Evolutionary conservation across 2,329 filamentous ascomycete species (phyloP), one percentile per base, ranked within the genome.

Genomic region (Chaetothyriales sp.): DNA sequence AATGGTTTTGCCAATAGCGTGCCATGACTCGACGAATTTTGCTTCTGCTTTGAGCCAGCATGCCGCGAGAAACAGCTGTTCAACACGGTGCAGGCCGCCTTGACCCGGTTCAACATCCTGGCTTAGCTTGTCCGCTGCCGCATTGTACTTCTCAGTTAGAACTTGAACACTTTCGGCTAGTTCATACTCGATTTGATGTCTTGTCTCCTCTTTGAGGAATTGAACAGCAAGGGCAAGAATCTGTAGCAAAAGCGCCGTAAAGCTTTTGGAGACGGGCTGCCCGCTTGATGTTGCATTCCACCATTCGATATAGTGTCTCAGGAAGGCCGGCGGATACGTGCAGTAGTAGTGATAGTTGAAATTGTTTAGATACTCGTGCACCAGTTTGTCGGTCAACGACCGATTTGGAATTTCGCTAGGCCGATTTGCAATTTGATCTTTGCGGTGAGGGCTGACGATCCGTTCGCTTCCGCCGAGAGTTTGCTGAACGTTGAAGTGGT

Each of bases 21-120:
- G 73, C 73, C 73, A 76, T 0, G 73, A 67, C 28, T 75, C 71
- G 1, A 72, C 67, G 57, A 74, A 75, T 18, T 66, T 65, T 13
- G 68, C 69, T 51, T 73, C 71, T 2, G 68, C 69, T 54, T 75
- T 75, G 44, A 68, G 69, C 72, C 72, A 76, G 19, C 66, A 64
- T 1, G 69, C 67, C 19, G 67, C 71, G 2, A 75, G 55, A 50
- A 76, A 74, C n/a, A 73, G 63, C 56, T 76, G 73, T 57, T 76
- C 73, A 1, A 76, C 69, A 15, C 74, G 70, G 37, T 65, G 61
- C 5, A 75, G 59, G 2, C 71, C 68, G 1, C 70, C 71, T 48
- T 67, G 67, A 0, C 72, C 71, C 1, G 71, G 69, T 2, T 65
- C 49, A 43, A 75, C 71, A 19, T 64, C 69, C 33, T 62, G 60